These are phyloP conservation scores for Alternaria arbusti DNA, from an alignment of 2,329 filamentous ascomycete species.

Conservation along the genomic window DNA sequence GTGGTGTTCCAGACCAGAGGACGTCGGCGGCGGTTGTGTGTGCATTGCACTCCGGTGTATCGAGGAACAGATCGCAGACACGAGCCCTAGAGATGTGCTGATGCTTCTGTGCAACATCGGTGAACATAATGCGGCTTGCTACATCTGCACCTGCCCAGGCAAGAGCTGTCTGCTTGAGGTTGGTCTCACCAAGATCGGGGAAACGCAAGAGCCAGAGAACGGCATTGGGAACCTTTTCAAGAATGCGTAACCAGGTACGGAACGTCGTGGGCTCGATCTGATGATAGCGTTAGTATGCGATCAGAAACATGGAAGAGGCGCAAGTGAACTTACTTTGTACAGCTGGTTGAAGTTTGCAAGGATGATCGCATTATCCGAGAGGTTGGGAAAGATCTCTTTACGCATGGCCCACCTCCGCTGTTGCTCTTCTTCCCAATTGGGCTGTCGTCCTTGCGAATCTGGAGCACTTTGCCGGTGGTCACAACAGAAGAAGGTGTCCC, in stretches of 20 bases:
- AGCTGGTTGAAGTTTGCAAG: slow-evolving; percentile 98
- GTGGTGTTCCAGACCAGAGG: slow-evolving; percentile 92
- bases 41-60: slow-evolving; percentile 97
- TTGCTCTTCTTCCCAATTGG: slow-evolving; percentile 87
- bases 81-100: slow-evolving; percentile 91
- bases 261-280: slow-evolving; percentile 98
- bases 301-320: neutral
- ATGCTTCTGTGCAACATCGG: slow-evolving; percentile 93
- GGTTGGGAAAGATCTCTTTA: slow-evolving; percentile 83
- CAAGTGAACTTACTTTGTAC: slow-evolving; percentile 76
- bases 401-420: slow-evolving; percentile 87
- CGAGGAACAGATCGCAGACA: slow-evolving; percentile 92
- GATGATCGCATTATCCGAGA: slow-evolving; percentile 85
- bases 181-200: slow-evolving; percentile 87
- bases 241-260: slow-evolving; percentile 91
- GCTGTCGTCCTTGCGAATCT: slow-evolving; percentile 66
- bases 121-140: slow-evolving; percentile 87
- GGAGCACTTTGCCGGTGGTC: slow-evolving; percentile 91
- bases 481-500: slow-evolving; percentile 97
- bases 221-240: slow-evolving; percentile 82
- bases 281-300: slow-evolving; percentile 17
- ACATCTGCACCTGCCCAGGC: slow-evolving; percentile 86
- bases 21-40: slow-evolving; percentile 97
- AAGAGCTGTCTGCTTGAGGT: slow-evolving; percentile 79
- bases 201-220: slow-evolving; percentile 97